Evolutionary conservation across 257 asterid species (phyloP).

Genomic region (Nicotiana noctiflora): DNA sequence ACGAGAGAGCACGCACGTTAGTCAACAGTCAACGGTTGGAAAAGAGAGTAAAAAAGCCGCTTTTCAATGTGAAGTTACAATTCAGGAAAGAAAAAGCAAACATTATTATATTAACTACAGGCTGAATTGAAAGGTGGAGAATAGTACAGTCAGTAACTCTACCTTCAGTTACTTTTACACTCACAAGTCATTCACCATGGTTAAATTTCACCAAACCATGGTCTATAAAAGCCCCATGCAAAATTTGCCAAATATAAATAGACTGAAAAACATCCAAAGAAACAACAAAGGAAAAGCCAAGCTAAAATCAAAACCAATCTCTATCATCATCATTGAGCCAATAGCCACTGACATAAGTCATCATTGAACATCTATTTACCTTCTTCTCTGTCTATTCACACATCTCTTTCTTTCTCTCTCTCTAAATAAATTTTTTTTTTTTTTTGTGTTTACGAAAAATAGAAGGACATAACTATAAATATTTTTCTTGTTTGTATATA

Average conservation of each 20-base stretch:
- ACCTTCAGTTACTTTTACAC: not conserved
- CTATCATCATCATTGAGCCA: conserved; percentile 83
- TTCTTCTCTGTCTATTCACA: conserved; percentile 20
- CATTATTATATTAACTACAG: not conserved
- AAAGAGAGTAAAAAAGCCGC: conserved; percentile 3
- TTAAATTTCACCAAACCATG: not conserved
- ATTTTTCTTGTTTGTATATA: not conserved
- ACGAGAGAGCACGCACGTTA: conserved; percentile 4
- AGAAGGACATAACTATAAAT: not conserved
- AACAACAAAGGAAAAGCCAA: conserved; percentile 8
- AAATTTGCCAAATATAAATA: conserved; percentile 4
- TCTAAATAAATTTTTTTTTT: not conserved
- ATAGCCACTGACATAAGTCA: conserved; percentile 75
- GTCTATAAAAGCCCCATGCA: not conserved
- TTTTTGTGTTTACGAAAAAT: not conserved
- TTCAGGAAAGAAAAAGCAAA: not conserved
- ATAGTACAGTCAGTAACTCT: not conserved
- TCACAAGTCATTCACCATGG: not conserved
- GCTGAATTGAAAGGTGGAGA: too few species aligned
- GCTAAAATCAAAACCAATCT: conserved; percentile 38
- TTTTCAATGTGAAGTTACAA: conserved; percentile 16
- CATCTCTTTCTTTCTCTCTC: conserved; percentile 4
- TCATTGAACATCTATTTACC: conserved; percentile 53
- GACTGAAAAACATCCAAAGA: not conserved
- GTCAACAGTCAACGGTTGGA: conserved; percentile 28